phyloP scores from a whole-genome alignment of 2,329 filamentous ascomycete species.

The Colletotrichum paranaense region DNA sequence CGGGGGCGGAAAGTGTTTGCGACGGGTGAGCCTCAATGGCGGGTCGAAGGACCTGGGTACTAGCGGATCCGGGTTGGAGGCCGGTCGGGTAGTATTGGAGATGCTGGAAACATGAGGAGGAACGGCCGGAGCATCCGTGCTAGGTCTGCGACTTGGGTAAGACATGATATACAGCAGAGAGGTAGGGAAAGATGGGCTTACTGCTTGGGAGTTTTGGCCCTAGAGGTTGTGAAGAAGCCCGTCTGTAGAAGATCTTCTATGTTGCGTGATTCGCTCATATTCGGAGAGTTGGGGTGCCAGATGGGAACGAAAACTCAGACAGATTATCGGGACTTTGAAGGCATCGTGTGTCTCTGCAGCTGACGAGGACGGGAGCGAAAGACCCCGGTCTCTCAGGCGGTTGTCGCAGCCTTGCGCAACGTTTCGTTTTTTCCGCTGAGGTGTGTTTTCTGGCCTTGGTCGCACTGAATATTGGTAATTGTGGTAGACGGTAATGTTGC shows the following conservation, averaged over 20 bases:
- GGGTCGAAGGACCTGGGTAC: slow-evolving; percentile 33
- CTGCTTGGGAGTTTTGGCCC: slow-evolving; percentile 51
- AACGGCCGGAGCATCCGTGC: slow-evolving; percentile 25
- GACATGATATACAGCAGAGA: not conserved
- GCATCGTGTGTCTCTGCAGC: slow-evolving; percentile 23
- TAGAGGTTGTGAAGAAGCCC: slow-evolving; percentile 62
- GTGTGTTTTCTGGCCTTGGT: not conserved
- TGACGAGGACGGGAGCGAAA: slow-evolving; percentile 8
- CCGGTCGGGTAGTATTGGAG: slow-evolving; percentile 13
- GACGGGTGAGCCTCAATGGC: slow-evolving; percentile 30
- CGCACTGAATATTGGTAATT: slow-evolving; percentile 3
- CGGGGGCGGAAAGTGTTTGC: slow-evolving; percentile 63
- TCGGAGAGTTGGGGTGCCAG: slow-evolving; percentile 31
- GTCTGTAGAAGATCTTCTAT: slow-evolving; percentile 60
- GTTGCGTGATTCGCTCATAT: slow-evolving; percentile 56
- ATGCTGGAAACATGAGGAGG: slow-evolving; percentile 24
- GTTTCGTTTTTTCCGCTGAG: not conserved
- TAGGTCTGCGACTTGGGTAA: slow-evolving; percentile 22
- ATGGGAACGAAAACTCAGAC: slow-evolving; percentile 9
- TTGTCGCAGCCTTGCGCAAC: slow-evolving; percentile 23
- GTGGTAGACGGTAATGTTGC: not conserved
- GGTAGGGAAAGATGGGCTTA: slow-evolving; percentile 39
- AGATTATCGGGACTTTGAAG: slow-evolving; percentile 19
- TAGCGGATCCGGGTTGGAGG: slow-evolving; percentile 15
- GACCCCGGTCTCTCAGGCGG: slow-evolving; percentile 6